Conservation (phyloP, 768 basidiomycete species). For the Lentinula sp. region DNA sequence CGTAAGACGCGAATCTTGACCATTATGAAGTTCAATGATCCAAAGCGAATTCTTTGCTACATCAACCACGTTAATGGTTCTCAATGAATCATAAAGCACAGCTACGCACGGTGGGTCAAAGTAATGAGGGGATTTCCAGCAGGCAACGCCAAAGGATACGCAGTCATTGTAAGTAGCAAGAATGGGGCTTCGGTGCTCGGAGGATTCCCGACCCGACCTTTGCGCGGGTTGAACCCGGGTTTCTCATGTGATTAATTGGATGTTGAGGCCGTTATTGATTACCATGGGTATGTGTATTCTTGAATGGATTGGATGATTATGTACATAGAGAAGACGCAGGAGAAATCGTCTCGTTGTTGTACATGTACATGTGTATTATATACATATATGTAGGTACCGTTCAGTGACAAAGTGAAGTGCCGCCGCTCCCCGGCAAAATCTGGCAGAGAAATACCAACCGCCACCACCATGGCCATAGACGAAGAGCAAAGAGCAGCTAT, state of each 20-base stretch:
- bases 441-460: constrained; percentile 9
- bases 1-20: constrained; percentile 67
- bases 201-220: neutral
- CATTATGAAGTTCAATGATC: constrained; percentile 80
- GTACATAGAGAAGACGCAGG: no score
- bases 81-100: neutral
- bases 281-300: no score
- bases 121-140: constrained; percentile 48
- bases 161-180: constrained; percentile 20
- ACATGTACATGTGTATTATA: neutral
- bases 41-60: constrained; percentile 58
- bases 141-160: constrained; percentile 48
- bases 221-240: neutral
- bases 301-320: no score
- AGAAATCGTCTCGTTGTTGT: no score
- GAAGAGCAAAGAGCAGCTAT: constrained; percentile 40
- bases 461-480: constrained; percentile 32
- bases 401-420: no score
- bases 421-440: neutral
- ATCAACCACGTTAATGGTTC: neutral
- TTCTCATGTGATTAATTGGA: neutral
- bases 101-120: constrained; percentile 55
- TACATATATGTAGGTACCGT: neutral
- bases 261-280: no score
- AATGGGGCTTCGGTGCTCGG: neutral